Percentiles rank a stretch among this genome's conserved stretches.
Evolutionary conservation across 192 early-diverging fungal genomes (phyloP).

Genomic region (Pecoramyces ruminantium): DNA sequence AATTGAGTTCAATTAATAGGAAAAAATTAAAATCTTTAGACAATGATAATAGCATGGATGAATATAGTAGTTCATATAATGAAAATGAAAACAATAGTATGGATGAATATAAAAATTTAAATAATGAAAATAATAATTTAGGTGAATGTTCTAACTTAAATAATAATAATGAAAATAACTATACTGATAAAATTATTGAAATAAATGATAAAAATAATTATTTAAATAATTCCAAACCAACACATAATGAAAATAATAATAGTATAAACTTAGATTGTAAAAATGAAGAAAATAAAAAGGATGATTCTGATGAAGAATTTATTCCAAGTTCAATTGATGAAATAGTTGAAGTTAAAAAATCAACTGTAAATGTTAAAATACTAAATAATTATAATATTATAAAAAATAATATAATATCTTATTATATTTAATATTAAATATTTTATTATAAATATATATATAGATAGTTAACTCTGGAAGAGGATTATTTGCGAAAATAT

Average conservation of each 20-base stretch:
- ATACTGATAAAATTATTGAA: background rate
- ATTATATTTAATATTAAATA: too few species aligned
- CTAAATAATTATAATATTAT: too few species aligned
- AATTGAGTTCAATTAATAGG: background rate
- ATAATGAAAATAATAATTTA: background rate
- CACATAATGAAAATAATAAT: background rate
- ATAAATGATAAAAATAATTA: background rate
- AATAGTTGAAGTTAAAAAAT: slow-evolving; percentile 16
- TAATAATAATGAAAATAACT: too few species aligned
- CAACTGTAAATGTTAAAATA: slow-evolving; percentile 8
- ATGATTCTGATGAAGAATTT: background rate
- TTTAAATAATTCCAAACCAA: too few species aligned
- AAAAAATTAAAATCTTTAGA: background rate
- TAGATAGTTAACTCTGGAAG: slow-evolving; percentile 19
- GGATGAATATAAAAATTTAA: too few species aligned
- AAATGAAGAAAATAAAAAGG: background rate
- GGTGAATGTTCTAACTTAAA: too few species aligned
- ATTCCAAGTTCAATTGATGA: slow-evolving; percentile 14
- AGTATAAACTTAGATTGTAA: background rate
- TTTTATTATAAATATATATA: too few species aligned
- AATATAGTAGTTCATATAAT: too few species aligned
- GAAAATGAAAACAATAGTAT: too few species aligned
- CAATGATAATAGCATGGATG: too few species aligned
- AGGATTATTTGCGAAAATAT: slow-evolving; percentile 23
- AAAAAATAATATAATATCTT: too few species aligned